Conservation (phyloP, 495 filamentous ascomycete species). For the Lentithecium fluviatile region DNA sequence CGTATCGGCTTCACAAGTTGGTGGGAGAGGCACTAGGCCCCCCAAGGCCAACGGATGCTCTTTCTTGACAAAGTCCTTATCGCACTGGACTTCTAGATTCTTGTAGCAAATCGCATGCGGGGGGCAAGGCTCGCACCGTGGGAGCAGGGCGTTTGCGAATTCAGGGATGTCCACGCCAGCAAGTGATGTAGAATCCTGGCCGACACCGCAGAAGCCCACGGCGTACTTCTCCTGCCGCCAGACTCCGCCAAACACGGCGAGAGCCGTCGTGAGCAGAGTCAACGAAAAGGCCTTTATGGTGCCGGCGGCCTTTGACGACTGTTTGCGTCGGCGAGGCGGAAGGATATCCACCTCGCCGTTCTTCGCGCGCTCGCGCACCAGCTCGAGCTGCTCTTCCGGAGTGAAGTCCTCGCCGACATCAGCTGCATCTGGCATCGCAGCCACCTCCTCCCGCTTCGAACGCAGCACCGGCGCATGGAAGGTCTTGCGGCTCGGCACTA, state of each 20-base stretch:
- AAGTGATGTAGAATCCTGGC: conserved; percentile 52
- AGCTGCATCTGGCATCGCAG: conserved; percentile 50
- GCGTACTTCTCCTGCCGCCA: conserved; percentile 93
- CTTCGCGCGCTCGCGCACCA: conserved; percentile 59
- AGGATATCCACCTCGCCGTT: conserved; percentile 43
- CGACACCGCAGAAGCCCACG: conserved; percentile 91
- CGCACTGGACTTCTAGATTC: conserved; percentile 73
- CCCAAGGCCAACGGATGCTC: conserved; percentile 79
- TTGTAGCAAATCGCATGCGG: conserved; percentile 85
- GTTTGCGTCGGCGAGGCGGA: conserved; percentile 36
- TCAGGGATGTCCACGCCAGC: conserved; percentile 45
- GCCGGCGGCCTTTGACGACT: conserved; percentile 30
- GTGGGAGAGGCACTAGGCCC: conserved; percentile 78
- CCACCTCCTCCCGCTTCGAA: conserved; percentile 44
- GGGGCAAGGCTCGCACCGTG: conserved; percentile 88
- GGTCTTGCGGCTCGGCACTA: conserved; percentile 46
- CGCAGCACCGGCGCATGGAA: conserved; percentile 45
- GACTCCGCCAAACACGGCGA: conserved; percentile 69
- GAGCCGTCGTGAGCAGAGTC: conserved; percentile 64
- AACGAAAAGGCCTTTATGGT: conserved; percentile 41
- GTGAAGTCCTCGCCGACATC: conserved; percentile 83
- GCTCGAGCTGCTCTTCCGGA: conserved; percentile 78
- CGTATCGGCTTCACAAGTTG: conserved; percentile 93
- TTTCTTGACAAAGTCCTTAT: conserved; percentile 81
- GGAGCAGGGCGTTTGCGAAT: conserved; percentile 66